Evolutionary conservation across 768 basidiomycete species (phyloP).

Genomic region (Termitomyces sp.): DNA sequence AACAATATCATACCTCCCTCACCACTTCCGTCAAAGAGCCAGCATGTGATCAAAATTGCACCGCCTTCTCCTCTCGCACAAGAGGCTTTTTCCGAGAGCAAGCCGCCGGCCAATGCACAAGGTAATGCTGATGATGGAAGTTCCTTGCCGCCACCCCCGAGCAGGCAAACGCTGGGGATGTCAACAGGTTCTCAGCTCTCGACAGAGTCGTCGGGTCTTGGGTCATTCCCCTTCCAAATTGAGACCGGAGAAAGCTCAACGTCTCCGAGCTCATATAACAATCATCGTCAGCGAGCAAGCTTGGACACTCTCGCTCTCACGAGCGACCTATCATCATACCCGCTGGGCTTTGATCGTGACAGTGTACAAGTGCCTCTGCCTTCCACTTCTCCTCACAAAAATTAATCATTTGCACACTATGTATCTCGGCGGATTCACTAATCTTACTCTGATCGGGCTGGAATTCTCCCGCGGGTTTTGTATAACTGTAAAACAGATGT

Average conservation of each 20-base stretch:
- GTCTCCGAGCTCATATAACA: slow-evolving; percentile 27
- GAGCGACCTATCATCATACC: slow-evolving; percentile 78
- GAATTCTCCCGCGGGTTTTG: slow-evolving; percentile 8
- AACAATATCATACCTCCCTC: slow-evolving; percentile 46
- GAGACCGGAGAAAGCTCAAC: slow-evolving; percentile 48
- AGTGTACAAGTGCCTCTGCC: slow-evolving; percentile 26
- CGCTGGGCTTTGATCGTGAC: slow-evolving; percentile 65
- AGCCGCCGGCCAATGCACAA: slow-evolving; percentile 13
- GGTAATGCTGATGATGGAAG: slow-evolving; percentile 16
- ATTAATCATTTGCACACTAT: slow-evolving; percentile 9
- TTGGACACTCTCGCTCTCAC: slow-evolving; percentile 82
- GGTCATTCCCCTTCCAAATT: slow-evolving; percentile 85
- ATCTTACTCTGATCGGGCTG: slow-evolving; percentile 10
- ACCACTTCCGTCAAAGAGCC: slow-evolving; percentile 35
- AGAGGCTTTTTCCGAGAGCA: slow-evolving; percentile 31
- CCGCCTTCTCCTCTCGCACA: slow-evolving; percentile 55
- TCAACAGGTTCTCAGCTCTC: slow-evolving; percentile 76
- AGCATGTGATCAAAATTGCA: slow-evolving; percentile 40
- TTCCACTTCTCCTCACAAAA: slow-evolving; percentile 13
- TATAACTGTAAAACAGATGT: slow-evolving; percentile 16
- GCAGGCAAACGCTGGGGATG: slow-evolving; percentile 59
- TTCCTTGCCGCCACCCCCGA: slow-evolving; percentile 48
- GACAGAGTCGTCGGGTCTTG: slow-evolving; percentile 74
- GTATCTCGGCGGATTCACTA: not conserved
- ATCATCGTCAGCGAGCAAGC: slow-evolving; percentile 66